phyloP scores from a whole-genome alignment of 768 basidiomycete species.

The Boletales sp. region DNA sequence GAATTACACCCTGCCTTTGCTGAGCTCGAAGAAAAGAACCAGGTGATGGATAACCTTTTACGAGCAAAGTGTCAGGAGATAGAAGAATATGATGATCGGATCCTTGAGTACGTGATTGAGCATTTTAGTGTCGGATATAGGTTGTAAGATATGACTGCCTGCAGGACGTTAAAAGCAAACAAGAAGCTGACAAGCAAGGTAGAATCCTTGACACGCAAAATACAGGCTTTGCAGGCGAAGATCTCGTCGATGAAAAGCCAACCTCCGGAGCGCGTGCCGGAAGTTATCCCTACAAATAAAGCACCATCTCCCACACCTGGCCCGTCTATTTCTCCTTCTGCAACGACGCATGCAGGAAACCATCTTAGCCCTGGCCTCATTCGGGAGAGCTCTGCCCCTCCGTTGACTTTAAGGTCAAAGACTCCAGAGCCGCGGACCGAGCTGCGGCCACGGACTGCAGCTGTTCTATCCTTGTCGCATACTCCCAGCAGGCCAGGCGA shows the following conservation, averaged over 20 bases:
- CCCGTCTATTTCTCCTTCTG: constrained; percentile 12
- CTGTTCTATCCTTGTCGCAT: constrained; percentile 34
- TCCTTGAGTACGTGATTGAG: constrained; percentile 55
- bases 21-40: constrained; percentile 66
- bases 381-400: constrained; percentile 41
- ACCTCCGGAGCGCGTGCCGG: constrained; percentile 13
- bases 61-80: constrained; percentile 70
- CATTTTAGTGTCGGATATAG: constrained; percentile 3
- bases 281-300: constrained; percentile 8
- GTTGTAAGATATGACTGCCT: constrained; percentile 4
- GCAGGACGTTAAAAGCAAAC: constrained; percentile 74
- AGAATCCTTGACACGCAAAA: constrained; percentile 65
- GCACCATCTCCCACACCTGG: constrained; percentile 5
- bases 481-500: constrained; percentile 43
- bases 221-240: constrained; percentile 68
- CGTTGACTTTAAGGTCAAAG: constrained; percentile 42
- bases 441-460: constrained; percentile 14
- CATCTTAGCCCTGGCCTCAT: constrained; percentile 7
- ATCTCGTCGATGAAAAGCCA: constrained; percentile 51
- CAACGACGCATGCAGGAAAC: background rate
- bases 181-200: constrained; percentile 71
- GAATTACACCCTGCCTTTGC: constrained; percentile 52
- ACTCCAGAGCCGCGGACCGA: constrained; percentile 53
- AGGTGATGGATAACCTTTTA: constrained; percentile 73
- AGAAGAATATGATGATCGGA: constrained; percentile 80